Evolutionary conservation across 495 filamentous ascomycete genomes (phyloP), one percentile per base, ranked within the genome.

Genomic region (Bacidia rubella): DNA sequence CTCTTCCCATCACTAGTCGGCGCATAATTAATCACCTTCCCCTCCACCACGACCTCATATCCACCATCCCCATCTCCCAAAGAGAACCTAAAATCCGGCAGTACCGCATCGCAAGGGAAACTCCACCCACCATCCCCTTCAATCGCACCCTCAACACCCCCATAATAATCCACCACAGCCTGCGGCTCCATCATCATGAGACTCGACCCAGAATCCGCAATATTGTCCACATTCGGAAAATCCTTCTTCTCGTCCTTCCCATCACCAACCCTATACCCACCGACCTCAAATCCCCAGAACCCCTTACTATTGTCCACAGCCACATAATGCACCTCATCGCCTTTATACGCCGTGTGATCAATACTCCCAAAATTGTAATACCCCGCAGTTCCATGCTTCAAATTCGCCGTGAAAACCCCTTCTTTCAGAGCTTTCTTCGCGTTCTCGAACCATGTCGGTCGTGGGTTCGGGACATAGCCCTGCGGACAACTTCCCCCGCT

Each of bases 361-460:
- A 90, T 79, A 44, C 56, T 65, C 22, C 87, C 87, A 64, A 92
- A 92, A 52, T 87, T 81, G 62, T 89, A 94, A 54, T 76, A 73
- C 41, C 87, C 86, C 5, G 72, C 69, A 20, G 65, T 68, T 50
- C 77, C 71, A 19, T 74, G 65, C 53, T 80, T 78, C 39, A 92
- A 76, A 44, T 82, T 75, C 22, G 81, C 81, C 2, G 85, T 83
- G 65, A 92, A 83, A 21, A 92, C 65, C 3, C 86, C 85, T 58
- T 77, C 66, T 35, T 78, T 74, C 21, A 94, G 77, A 10, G 64
- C 64, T 21, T 69, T 52, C 56, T 78, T 74, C 44, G 85, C 69
- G 61, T 87, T 90, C 53, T 87, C 85, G 64, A 92, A 90, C 66
- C 89, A 92, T 24, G 86, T 92, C 60, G 2, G 68, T 67, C 10